Evolutionary conservation across 331 rosid species (phyloP).

Genomic region (Quercus tomentella): DNA sequence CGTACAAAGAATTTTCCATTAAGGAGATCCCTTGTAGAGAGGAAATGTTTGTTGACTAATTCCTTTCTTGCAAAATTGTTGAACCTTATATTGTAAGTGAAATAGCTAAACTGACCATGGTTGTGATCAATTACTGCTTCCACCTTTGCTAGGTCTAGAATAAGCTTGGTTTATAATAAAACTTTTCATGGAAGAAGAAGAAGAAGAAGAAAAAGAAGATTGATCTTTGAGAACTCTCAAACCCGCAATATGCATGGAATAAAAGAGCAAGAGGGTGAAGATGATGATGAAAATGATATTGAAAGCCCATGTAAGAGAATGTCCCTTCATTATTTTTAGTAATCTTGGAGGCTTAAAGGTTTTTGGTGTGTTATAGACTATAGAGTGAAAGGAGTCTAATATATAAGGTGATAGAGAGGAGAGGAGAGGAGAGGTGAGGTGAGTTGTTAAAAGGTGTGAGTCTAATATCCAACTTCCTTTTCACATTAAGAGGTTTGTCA

Average conservation of each 20-base stretch:
- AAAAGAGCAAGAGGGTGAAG: constrained; percentile 39
- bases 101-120: background rate
- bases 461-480: too few relatives aligned
- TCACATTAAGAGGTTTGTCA: too few relatives aligned
- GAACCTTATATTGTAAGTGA: background rate
- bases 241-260: constrained; percentile 38
- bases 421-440: background rate
- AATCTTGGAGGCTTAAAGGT: background rate
- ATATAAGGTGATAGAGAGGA: background rate
- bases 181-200: constrained; percentile 17
- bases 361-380: constrained; percentile 3
- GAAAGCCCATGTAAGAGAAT: constrained; percentile 18
- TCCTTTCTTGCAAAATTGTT: background rate
- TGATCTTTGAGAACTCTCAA: constrained; percentile 43
- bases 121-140: constrained; percentile 50
- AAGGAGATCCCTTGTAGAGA: too few relatives aligned
- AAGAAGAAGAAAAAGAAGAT: background rate
- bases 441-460: background rate
- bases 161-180: constrained; percentile 30
- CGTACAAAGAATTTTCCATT: too few relatives aligned
- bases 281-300: constrained; percentile 30
- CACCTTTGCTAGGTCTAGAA: constrained; percentile 63
- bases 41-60: background rate
- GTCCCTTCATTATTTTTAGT: constrained; percentile 33
- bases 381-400: constrained; percentile 1